Evolutionary conservation across 441 rosid genomes (phyloP).

Genomic region (Pelargonium fulgidum): DNA sequence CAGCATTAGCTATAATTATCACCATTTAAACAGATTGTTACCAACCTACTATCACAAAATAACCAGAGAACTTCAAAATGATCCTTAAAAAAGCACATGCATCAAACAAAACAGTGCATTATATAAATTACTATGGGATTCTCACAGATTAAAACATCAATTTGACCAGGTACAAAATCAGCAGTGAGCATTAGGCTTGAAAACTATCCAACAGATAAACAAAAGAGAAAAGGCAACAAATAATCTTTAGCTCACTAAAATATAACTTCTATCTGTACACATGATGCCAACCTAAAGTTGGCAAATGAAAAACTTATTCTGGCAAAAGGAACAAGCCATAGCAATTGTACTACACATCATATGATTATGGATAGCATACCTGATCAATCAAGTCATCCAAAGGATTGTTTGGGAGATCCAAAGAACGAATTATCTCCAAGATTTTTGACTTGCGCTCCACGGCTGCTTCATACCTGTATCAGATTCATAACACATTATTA

Average conservation of each 20-base stretch:
- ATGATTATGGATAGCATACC: slow-evolving; percentile 32
- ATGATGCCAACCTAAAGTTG: neutral
- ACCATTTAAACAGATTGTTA: neutral
- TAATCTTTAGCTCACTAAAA: neutral
- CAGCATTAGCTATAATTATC: neutral
- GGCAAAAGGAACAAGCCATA: neutral
- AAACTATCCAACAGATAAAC: neutral
- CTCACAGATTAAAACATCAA: neutral
- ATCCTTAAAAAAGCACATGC: neutral
- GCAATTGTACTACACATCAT: neutral
- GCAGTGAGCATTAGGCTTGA: neutral
- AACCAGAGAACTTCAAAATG: neutral
- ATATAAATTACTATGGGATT: neutral
- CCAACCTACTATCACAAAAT: neutral
- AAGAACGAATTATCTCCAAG: slow-evolving; percentile 76
- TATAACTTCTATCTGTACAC: neutral
- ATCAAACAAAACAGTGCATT: neutral
- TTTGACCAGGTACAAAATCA: neutral
- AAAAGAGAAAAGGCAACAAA: neutral
- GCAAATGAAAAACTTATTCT: neutral
- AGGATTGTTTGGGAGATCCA: slow-evolving; percentile 97
- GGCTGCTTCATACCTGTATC: slow-evolving; percentile 78
- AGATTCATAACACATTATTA: slow-evolving; percentile 21
- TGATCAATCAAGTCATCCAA: slow-evolving; percentile 96
- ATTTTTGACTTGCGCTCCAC: slow-evolving; percentile 79